These are phyloP conservation scores for Dacryopinax spathularia DNA, from an alignment of 768 basidiomycete species.

Conservation along the genomic window DNA sequence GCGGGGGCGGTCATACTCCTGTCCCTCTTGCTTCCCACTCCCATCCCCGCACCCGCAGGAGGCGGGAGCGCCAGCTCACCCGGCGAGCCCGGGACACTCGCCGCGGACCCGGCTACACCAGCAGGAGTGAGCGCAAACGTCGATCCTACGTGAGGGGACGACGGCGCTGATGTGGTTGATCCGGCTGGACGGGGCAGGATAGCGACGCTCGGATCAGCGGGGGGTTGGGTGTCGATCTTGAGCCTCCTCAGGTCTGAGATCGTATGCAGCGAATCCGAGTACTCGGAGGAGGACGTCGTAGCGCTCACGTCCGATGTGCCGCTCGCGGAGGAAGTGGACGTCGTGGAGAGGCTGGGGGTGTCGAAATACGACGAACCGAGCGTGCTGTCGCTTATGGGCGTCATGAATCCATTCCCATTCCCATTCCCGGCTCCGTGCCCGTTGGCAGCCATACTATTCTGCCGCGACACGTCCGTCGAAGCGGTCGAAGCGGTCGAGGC, in stretches of 20 bases:
- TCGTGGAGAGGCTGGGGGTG: neutral
- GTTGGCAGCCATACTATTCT: neutral
- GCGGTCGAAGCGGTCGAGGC: conserved; percentile 6
- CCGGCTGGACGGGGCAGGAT: neutral
- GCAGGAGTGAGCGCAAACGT: neutral
- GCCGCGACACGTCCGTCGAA: neutral
- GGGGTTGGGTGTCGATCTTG: conserved; percentile 8
- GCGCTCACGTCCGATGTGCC: conserved; percentile 8
- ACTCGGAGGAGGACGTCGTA: conserved; percentile 8
- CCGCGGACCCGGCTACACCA: neutral
- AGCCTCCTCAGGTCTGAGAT: neutral
- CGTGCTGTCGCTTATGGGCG: neutral
- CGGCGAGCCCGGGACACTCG: neutral
- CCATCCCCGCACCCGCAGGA: neutral
- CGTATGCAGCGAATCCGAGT: neutral
- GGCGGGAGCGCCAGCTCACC: neutral
- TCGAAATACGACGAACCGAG: neutral
- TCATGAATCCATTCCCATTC: neutral
- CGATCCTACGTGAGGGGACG: neutral
- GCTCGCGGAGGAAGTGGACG: conserved; percentile 3
- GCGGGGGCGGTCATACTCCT: conserved; percentile 1
- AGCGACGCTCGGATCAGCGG: neutral
- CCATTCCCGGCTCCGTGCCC: neutral
- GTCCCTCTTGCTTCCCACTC: conserved; percentile 1
- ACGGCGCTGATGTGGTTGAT: neutral